These are phyloP conservation scores for Sporothrix schenckii DNA, from an alignment of 2,329 filamentous ascomycete genomes.

Conservation along the genomic window DNA sequence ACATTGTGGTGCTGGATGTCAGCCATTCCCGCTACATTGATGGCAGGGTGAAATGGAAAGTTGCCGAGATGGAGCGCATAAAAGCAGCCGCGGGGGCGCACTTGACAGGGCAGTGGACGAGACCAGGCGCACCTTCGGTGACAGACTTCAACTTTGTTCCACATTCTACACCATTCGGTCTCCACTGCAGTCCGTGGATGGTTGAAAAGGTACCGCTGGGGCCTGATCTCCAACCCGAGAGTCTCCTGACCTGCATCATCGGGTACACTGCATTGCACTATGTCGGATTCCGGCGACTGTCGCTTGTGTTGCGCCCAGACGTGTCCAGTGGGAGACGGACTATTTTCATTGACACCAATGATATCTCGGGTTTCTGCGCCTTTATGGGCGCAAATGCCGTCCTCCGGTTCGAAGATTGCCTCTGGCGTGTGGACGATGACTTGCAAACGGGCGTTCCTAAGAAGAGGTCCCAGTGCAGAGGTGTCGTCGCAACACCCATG, in stretches of 20 bases:
- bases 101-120: constrained; percentile 43
- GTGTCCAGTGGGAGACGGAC: constrained; percentile 40
- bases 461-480: constrained; percentile 48
- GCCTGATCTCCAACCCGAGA: not conserved
- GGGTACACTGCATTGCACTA: constrained; percentile 57
- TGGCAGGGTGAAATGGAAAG: constrained; percentile 47
- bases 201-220: constrained; percentile 42
- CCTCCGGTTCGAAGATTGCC: constrained; percentile 58
- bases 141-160: constrained; percentile 56
- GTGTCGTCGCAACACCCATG: constrained; percentile 58
- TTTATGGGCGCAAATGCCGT: constrained; percentile 57
- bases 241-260: constrained; percentile 45
- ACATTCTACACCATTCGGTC: constrained; percentile 53
- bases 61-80: constrained; percentile 57
- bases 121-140: not conserved
- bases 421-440: constrained; percentile 48
- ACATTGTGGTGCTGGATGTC: constrained; percentile 57
- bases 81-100: constrained; percentile 52
- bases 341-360: constrained; percentile 48
- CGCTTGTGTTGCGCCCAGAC: constrained; percentile 40
- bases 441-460: not conserved
- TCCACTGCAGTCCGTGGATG: constrained; percentile 61
- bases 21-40: constrained; percentile 28
- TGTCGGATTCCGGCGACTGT: constrained; percentile 58
- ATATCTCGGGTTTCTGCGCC: constrained; percentile 54